Percentiles rank a stretch among this genome's conserved stretches.
These are phyloP conservation scores for Haplographium delicatum DNA, from an alignment of 495 filamentous ascomycete genomes.

Conservation along the genomic window DNA sequence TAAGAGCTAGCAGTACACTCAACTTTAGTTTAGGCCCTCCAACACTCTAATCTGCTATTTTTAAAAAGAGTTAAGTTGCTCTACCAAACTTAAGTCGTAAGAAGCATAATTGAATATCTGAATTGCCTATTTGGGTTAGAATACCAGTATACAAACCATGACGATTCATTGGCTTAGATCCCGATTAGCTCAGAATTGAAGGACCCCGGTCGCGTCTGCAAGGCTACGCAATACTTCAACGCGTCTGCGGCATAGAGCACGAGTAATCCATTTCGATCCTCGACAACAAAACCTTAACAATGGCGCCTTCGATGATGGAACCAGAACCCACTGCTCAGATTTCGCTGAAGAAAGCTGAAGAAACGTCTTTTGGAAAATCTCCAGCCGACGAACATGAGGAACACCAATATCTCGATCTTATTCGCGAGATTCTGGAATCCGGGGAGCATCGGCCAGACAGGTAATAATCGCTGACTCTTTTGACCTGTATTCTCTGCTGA, in stretches of 20 bases:
- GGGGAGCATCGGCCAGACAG: conserved; percentile 81
- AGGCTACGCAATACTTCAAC: conserved; percentile 11
- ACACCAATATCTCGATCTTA: conserved; percentile 70
- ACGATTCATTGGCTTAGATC: no score
- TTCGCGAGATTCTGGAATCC: conserved; percentile 64
- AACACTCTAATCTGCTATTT: no score
- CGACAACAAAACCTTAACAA: conserved; percentile 8
- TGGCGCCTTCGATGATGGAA: conserved; percentile 17
- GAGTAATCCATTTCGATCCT: neutral
- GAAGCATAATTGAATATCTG: no score
- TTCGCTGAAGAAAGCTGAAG: neutral
- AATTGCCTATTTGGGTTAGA: no score
- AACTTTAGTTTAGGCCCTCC: no score
- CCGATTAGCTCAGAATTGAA: neutral
- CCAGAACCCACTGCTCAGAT: conserved; percentile 2
- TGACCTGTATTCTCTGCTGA: no score
- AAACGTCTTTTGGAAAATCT: conserved; percentile 15
- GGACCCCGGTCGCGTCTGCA: conserved; percentile 1
- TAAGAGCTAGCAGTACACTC: no score
- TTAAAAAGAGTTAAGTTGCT: no score
- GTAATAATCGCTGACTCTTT: conserved; percentile 30
- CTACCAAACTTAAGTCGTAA: no score
- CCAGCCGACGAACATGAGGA: conserved; percentile 55
- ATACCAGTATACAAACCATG: no score
- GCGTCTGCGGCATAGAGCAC: neutral